phyloP scores from a whole-genome alignment of 176 grass and related monocot genomes.

The Urochloa ruziziensis region DNA sequence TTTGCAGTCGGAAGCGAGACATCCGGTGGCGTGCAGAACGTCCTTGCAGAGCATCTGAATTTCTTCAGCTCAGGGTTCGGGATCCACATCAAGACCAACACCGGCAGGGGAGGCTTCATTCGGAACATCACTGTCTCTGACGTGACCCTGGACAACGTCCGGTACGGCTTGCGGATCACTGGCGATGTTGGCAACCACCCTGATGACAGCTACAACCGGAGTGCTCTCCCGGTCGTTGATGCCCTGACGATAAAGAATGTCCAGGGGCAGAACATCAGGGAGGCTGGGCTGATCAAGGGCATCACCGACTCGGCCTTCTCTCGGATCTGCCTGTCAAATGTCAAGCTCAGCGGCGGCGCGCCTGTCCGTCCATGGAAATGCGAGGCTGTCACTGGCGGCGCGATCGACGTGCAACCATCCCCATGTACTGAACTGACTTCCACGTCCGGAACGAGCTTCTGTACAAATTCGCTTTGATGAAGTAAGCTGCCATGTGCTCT shows the following conservation, averaged over 20 bases:
- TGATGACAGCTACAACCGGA: slow-evolving; percentile 58
- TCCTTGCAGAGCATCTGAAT: slow-evolving; percentile 72
- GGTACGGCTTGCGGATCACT: slow-evolving; percentile 61
- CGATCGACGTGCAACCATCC: slow-evolving; percentile 62
- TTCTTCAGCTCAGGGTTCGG: slow-evolving; percentile 64
- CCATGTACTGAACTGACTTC: slow-evolving; percentile 65
- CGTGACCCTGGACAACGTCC: slow-evolving; percentile 57
- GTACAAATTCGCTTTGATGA: slow-evolving; percentile 56
- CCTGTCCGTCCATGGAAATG: slow-evolving; percentile 60
- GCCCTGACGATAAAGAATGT: slow-evolving; percentile 74
- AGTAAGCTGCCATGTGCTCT: background rate
- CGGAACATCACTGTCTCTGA: slow-evolving; percentile 73
- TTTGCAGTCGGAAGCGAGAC: slow-evolving; percentile 79
- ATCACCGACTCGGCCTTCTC: slow-evolving; percentile 71
- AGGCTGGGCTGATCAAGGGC: slow-evolving; percentile 77
- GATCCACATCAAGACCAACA: slow-evolving; percentile 88
- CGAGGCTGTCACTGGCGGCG: slow-evolving; percentile 65
- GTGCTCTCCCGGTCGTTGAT: slow-evolving; percentile 61
- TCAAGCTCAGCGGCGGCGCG: slow-evolving; percentile 36
- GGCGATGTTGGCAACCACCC: slow-evolving; percentile 80
- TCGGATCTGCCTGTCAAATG: slow-evolving; percentile 67
- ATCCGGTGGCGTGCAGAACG: slow-evolving; percentile 70
- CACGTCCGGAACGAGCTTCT: slow-evolving; percentile 61
- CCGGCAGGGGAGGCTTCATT: slow-evolving; percentile 89
- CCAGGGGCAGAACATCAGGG: slow-evolving; percentile 63